These are phyloP conservation scores for Puccinia horiana DNA, from an alignment of 1,284 basidiomycete species.

Conservation along the genomic window DNA sequence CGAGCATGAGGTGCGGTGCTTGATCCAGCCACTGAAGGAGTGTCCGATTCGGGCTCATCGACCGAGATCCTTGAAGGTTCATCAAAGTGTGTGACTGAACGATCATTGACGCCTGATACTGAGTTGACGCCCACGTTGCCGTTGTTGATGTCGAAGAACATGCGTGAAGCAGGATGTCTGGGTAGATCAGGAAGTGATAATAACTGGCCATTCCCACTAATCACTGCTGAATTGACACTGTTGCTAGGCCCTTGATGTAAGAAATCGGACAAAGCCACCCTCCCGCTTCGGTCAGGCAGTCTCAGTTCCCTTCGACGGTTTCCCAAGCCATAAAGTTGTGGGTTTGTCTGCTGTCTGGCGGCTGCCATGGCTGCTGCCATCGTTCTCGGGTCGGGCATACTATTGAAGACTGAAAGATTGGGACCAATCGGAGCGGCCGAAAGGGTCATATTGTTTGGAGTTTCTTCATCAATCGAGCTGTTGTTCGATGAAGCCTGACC, in stretches of 20 bases:
- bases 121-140: background rate
- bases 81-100: background rate
- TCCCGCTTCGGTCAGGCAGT: conserved; percentile 28
- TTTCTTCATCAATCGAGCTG: conserved; percentile 4
- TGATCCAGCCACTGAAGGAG: background rate
- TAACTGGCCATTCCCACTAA: conserved; percentile 29
- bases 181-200: conserved; percentile 28
- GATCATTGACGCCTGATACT: background rate
- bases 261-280: conserved; percentile 4
- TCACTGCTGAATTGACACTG: conserved; percentile 4
- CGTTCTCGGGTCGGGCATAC: conserved; percentile 37
- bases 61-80: background rate
- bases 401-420: conserved; percentile 45
- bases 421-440: conserved; percentile 29
- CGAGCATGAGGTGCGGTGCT: background rate
- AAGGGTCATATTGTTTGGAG: conserved; percentile 10
- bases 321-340: conserved; percentile 19
- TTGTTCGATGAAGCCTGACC: conserved; percentile 14
- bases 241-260: conserved; percentile 26
- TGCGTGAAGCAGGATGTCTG: background rate
- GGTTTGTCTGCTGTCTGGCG: conserved; percentile 43
- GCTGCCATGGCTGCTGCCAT: conserved; percentile 47
- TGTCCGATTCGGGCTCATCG: conserved; percentile 14
- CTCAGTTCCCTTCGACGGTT: conserved; percentile 33
- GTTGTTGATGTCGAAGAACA: conserved; percentile 5